Conservation (phyloP, 2,329 filamentous ascomycete genomes). For the Lachnellula arida region DNA sequence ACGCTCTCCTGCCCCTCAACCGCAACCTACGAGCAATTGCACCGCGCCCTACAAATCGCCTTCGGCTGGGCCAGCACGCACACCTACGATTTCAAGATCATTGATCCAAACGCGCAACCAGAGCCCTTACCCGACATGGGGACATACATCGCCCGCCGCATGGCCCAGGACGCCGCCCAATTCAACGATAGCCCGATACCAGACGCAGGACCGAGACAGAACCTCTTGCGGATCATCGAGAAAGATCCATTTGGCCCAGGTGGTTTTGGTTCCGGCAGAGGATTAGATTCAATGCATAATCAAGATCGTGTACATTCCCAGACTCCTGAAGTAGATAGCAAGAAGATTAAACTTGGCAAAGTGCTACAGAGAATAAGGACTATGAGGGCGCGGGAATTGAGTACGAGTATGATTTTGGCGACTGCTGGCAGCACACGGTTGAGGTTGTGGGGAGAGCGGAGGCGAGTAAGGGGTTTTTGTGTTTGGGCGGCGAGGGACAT, state of each 20-base stretch:
- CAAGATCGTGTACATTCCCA: not conserved
- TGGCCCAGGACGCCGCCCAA: not conserved
- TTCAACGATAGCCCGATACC: not conserved
- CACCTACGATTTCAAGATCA: not conserved
- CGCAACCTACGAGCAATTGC: not conserved
- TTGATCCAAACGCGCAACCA: not conserved
- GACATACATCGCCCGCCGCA: not conserved
- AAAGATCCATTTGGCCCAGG: not conserved
- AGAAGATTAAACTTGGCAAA: not conserved
- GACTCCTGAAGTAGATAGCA: not conserved
- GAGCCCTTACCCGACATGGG: not conserved
- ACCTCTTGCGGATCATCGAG: slow-evolving; percentile 2
- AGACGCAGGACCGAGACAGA: not conserved
- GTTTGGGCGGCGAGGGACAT: slow-evolving; percentile 28
- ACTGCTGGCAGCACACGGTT: slow-evolving; percentile 26
- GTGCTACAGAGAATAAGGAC: slow-evolving; percentile 4
- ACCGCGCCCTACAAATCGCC: not conserved
- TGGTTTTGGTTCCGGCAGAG: not conserved
- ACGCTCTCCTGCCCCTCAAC: not conserved
- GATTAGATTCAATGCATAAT: not conserved
- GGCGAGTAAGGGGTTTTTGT: slow-evolving; percentile 17
- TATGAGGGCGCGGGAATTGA: not conserved
- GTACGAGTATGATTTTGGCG: slow-evolving; percentile 29
- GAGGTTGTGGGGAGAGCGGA: slow-evolving; percentile 16
- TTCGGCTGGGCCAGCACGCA: not conserved